phyloP scores from a whole-genome alignment of 192 early-diverging fungal genomes.

The Backusella morwellensis region DNA sequence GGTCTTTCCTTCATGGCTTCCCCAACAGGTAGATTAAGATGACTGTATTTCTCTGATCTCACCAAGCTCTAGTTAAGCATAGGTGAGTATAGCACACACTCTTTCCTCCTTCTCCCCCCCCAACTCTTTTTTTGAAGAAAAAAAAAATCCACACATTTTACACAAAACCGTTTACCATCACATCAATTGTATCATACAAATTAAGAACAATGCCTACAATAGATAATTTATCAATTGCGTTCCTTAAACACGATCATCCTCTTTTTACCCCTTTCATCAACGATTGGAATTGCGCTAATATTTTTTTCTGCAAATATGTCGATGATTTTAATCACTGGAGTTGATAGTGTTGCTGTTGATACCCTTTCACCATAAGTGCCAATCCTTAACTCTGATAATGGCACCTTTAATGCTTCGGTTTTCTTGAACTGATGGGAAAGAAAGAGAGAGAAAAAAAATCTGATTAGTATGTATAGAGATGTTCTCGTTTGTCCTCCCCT shows the following conservation, averaged over 20 bases:
- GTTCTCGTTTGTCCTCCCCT: too few relatives aligned
- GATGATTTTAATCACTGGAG: constrained; percentile 82
- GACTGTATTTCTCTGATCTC: constrained; percentile 65
- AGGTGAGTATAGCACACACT: not conserved
- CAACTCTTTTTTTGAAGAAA: not conserved
- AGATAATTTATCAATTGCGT: not conserved
- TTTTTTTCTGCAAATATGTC: constrained; percentile 84
- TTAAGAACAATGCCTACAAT: constrained; percentile 67
- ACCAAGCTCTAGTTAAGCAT: constrained; percentile 47
- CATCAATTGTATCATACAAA: constrained; percentile 95
- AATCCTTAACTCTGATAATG: constrained; percentile 50
- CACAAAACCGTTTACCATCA: constrained; percentile 60
- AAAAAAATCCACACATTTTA: not conserved
- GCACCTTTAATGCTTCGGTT: constrained; percentile 21
- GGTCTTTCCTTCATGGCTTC: constrained; percentile 78
- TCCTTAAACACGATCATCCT: not conserved
- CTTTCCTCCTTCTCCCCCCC: not conserved
- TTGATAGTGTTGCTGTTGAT: constrained; percentile 74
- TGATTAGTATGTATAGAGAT: too few relatives aligned
- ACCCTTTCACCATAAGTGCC: constrained; percentile 78
- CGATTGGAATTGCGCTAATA: constrained; percentile 90
- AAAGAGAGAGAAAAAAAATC: not conserved
- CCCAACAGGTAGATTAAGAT: constrained; percentile 82
- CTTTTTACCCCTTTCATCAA: constrained; percentile 66
- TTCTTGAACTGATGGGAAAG: constrained; percentile 20